Evolutionary conservation across 495 filamentous ascomycete genomes (phyloP), one percentile per base, ranked within the genome.

Genomic region (Hyaloscypha finlandica): DNA sequence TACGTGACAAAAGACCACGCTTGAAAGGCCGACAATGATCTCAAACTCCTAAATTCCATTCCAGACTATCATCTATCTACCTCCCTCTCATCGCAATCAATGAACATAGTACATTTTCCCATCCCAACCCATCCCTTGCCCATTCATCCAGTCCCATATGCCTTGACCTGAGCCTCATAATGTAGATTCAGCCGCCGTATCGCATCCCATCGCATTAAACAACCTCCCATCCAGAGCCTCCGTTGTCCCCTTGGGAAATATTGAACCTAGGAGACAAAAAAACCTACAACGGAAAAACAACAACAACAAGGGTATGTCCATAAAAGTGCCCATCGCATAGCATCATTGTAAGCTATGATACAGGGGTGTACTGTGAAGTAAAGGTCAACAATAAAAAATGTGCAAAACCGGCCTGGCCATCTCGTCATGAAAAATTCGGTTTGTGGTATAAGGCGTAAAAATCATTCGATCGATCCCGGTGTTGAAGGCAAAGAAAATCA

Each of bases 381-480:
- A 12, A 37, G 35, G 51, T 29, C 19, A 53, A n/a, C 19, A 56
- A 31, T 1, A 32, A 16, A 29, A 56, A 30, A 56, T 56, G 53
- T 11, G 20, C 53, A 32, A 25, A 56, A 56, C 20, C 53, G 42
- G 42, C 42, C 42, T 56, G 53, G 53, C 53, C 53, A 56, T 56
- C 3, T 56, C 4, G 53, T 56, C 53, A n/a, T 56, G 8, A 29
- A 1, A 56, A 56, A 5, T 56, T 4, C 30, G 6, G 8, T 56
- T 32, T 32, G 53, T 56, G 53, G 53, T 56, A 56, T 56, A 32
- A 25, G 53, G 53, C 53, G 53, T 25, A 32, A 56, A 29, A 32
- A 32, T 5, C 20, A 25, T 32, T 56, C 22, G 53, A 56, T 29
- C 53, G 6, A 48, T 32, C 53, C 22, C 20, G 53, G 30, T 30